phyloP scores from a whole-genome alignment of 345 rosid genomes.

The Kandelia obovata region DNA sequence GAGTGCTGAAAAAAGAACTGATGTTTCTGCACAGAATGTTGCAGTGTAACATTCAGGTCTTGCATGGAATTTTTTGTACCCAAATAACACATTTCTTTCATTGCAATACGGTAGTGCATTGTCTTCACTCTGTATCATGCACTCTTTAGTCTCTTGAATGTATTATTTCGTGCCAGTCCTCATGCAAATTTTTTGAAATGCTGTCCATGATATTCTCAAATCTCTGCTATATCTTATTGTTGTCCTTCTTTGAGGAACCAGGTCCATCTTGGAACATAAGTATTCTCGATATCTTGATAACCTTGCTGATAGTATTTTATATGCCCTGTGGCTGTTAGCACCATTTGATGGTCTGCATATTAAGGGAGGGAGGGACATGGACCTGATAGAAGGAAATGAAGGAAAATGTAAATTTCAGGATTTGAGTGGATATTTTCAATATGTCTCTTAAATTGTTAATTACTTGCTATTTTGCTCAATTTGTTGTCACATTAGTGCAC shows the following conservation, averaged over 20 bases:
- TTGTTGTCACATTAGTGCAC: too few species aligned
- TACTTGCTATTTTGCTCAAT: too few species aligned
- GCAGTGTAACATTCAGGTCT: not conserved
- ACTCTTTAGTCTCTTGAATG: not conserved
- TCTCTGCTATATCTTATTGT: not conserved
- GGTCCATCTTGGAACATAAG: not conserved
- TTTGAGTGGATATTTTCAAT: too few species aligned
- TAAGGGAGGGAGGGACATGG: not conserved
- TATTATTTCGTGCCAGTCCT: not conserved
- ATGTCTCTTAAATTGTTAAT: too few species aligned
- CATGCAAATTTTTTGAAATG: not conserved
- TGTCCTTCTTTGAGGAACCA: not conserved
- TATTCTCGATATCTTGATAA: not conserved
- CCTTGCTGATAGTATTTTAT: not conserved
- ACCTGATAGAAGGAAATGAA: constrained; percentile 5
- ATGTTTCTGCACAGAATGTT: too few species aligned
- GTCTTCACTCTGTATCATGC: not conserved
- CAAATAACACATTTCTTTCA: not conserved
- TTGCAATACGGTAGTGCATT: not conserved
- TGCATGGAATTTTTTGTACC: not conserved
- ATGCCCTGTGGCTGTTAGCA: not conserved
- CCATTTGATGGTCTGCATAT: not conserved
- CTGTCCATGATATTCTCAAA: not conserved
- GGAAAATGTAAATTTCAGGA: too few species aligned
- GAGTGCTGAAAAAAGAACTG: too few species aligned